Percentiles rank a stretch among this genome's conserved stretches.
Conservation (phyloP, 257 asterid species). For the Solanum sitiens region DNA sequence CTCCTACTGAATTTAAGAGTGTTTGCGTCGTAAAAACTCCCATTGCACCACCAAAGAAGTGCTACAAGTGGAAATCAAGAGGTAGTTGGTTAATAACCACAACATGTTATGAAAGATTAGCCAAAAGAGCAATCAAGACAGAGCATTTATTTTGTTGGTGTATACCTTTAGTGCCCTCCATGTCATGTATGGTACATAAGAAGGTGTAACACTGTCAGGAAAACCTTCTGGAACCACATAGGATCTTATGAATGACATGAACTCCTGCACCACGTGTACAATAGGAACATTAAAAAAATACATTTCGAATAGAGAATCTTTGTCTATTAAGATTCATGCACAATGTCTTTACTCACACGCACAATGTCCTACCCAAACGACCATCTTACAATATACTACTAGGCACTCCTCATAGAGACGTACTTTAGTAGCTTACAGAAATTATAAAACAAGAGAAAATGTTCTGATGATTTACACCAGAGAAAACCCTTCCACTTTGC, state of each 20-base stretch:
- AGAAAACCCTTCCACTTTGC: neutral
- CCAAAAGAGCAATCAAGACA: neutral
- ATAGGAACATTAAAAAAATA: neutral
- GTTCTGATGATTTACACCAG: neutral
- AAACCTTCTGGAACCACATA: slow-evolving; percentile 98
- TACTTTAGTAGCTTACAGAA: neutral
- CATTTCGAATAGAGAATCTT: neutral
- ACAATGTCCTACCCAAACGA: neutral
- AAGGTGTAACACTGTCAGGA: slow-evolving; percentile 83
- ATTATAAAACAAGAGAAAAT: neutral
- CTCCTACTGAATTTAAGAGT: slow-evolving; percentile 79
- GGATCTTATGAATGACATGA: slow-evolving; percentile 64
- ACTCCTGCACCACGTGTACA: slow-evolving; percentile 40
- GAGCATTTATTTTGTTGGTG: neutral
- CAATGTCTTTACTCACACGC: neutral
- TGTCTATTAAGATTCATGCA: neutral
- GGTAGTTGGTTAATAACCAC: neutral
- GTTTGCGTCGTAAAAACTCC: slow-evolving; percentile 98
- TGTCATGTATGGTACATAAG: slow-evolving; percentile 96
- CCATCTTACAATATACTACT: neutral
- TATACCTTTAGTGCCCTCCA: slow-evolving; percentile 98
- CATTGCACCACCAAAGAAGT: slow-evolving; percentile 99
- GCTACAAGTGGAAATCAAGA: slow-evolving; percentile 34
- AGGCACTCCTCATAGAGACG: neutral
- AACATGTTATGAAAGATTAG: neutral